Base-by-base conservation (phyloP, 2,329 filamentous ascomycete genomes). In the Dactylellina parvicollis region DNA sequence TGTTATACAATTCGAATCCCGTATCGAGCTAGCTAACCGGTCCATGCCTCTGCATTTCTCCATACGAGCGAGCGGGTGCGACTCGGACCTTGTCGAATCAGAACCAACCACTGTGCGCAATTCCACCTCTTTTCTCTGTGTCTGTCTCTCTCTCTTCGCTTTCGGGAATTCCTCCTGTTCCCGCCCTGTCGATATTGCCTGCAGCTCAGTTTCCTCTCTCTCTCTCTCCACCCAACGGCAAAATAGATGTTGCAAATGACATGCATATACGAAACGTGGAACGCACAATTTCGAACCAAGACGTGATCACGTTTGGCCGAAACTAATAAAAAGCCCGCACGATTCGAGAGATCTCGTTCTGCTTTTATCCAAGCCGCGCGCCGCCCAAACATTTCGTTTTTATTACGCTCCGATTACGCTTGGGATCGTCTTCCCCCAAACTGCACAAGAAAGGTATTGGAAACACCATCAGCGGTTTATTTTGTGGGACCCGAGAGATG, bases 341-440 rank as follows among this genome's bases (percentile, higher is more conserved):
- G 24, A 28, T 32, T 50, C 20, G 12, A 26, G 18, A 24, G 10
- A 55, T 22, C 20, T 22, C 18, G 59, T 34, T 42, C 54, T 42
- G 55, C 62, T 67, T 67, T 67, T 67, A 67, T 67, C 62, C 62
- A 67, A 59, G 44, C 62, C 62, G 61, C 42, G 32, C 42, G 7
- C 38, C 36, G 16, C 28, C 18, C 42, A n/a, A n/a, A n/a, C 42
- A 50, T 1, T n/a, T 52, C 42, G 34, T n/a, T 52, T 38, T 59
- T 38, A 67, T 67, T 67, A 34, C 62, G 64, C 55, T 49, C 47
- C 61, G 47, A 60, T 61, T 60, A 44, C 64, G 64, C 64, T 69
- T 47, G 47, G 64, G 55, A 60, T 61, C 55, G 28, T 28, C 30
- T 9, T 69, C 32, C 54, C 28, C 20, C 20, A 36, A 44, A 44